Conservation (phyloP, 345 rosid species). For the Aquilaria sinensis region DNA sequence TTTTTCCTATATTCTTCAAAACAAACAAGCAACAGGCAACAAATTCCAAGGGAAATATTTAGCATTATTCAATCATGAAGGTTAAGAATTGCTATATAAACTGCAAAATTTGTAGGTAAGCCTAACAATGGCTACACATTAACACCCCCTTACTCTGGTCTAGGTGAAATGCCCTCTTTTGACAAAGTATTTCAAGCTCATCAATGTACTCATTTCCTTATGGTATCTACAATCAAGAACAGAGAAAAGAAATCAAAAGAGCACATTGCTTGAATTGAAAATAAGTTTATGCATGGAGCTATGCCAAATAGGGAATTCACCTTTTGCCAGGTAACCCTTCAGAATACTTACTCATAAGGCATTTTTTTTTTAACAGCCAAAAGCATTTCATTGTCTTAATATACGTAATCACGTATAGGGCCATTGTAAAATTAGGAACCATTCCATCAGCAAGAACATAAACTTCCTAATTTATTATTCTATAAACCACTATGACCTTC, state of each 20-base stretch:
- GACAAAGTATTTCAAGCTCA: slow-evolving; percentile 87
- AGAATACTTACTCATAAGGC: slow-evolving; percentile 92
- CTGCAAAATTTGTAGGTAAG: slow-evolving; percentile 95
- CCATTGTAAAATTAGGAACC: no score
- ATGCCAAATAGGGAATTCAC: slow-evolving; percentile 21
- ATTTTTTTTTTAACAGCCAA: no score
- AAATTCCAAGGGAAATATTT: background rate
- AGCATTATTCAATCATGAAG: slow-evolving; percentile 94
- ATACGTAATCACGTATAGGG: no score
- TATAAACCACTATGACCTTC: no score
- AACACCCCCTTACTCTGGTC: slow-evolving; percentile 79
- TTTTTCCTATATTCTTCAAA: slow-evolving; percentile 7
- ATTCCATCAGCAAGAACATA: no score
- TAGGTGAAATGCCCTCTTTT: slow-evolving; percentile 74
- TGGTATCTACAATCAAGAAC: slow-evolving; percentile 47
- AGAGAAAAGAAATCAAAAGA: slow-evolving; percentile 3
- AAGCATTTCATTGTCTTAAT: no score
- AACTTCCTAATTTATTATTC: no score
- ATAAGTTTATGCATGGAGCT: no score
- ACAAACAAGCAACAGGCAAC: no score
- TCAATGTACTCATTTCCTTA: slow-evolving; percentile 91
- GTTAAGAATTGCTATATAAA: slow-evolving; percentile 78
- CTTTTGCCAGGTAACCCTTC: slow-evolving; percentile 96
- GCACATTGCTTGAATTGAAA: background rate
- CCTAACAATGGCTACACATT: slow-evolving; percentile 96